Base-by-base conservation (phyloP, 306 rosid genomes). In the Dicorynia guianensis region DNA sequence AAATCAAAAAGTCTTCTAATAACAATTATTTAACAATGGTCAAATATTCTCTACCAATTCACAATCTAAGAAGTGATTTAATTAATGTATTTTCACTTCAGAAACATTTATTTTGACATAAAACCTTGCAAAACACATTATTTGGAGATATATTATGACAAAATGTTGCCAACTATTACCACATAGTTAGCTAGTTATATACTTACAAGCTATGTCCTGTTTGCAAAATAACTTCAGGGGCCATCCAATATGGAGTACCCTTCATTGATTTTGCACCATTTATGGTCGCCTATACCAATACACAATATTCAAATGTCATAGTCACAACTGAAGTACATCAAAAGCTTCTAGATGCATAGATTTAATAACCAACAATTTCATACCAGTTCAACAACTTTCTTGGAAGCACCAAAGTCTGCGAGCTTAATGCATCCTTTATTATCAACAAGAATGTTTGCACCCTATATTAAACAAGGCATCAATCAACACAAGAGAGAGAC, bases 161-260 rank as follows among this genome's bases (percentile, higher is more conserved):
- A 43, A 46, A n/a, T 39, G 34, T 43, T 25, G 25, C 19, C 35
- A 11, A 63, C 30, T 57, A 46, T 74, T 47, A 63, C 50, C 18
- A 43, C 3, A 69, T n/a, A n/a, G 30, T 25, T 49, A 59, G 71
- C 47, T 68, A 14, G 44, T 19, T 60, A 48, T 25, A 40, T 61
- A 60, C 98, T 91, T 83, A 94, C 98, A 92, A 90, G 81, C 97
- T 94, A 86, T 91, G 96, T 40, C 98, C 98, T 62, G 96, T 94
- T 81, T 94, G 97, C 61, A 91, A 88, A 78, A 94, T 87, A 78
- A 93, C 98, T 88, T 93, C 98, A 7, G 98, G 98, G 42, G 98
- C 94, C 98, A 93, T 93, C 98, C 98, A 93, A 81, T 91, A 93
- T 13, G 98, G 91, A 58, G 98, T 93, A 60, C 98, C 98, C 93